Conservation (phyloP, 2,329 filamentous ascomycete species). For the Verticillium dahliae region DNA sequence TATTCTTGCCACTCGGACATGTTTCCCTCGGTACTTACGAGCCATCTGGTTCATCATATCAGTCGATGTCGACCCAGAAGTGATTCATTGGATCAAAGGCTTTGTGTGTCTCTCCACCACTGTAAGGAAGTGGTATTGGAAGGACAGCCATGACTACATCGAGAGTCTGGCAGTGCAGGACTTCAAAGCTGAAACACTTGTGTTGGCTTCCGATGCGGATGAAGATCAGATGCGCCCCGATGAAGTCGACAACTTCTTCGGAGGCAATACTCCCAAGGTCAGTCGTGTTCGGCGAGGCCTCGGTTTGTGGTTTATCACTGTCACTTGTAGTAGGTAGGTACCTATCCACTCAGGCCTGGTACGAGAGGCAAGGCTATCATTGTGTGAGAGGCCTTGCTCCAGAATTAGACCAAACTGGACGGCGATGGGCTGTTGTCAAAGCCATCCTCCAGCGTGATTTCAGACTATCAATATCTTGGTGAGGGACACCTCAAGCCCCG, state of each 20-base stretch:
- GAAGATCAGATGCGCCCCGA: slow-evolving; percentile 11
- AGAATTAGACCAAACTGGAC: slow-evolving; percentile 1
- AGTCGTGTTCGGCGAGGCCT: background rate
- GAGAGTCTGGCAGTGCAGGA: slow-evolving; percentile 18
- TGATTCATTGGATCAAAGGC: slow-evolving; percentile 22
- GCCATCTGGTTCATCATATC: no score
- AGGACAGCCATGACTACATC: slow-evolving; percentile 18
- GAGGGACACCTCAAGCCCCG: background rate
- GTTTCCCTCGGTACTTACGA: slow-evolving; percentile 18
- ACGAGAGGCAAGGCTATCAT: slow-evolving; percentile 18
- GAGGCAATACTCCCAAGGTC: background rate
- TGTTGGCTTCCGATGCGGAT: slow-evolving; percentile 18
- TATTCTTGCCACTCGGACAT: slow-evolving; percentile 23
- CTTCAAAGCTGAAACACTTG: slow-evolving; percentile 16
- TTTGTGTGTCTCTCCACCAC: slow-evolving; percentile 17
- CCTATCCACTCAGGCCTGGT: slow-evolving; percentile 20
- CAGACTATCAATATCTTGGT: background rate
- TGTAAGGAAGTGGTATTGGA: slow-evolving; percentile 18
- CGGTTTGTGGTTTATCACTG: background rate
- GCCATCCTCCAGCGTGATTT: slow-evolving; percentile 7
- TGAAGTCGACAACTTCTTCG: background rate
- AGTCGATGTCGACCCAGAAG: slow-evolving; percentile 2
- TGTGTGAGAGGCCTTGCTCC: slow-evolving; percentile 15
- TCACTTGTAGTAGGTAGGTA: slow-evolving; percentile 10
- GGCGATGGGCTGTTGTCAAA: background rate